Evolutionary conservation across 805 yeast genomes (phyloP).

Genomic region (Ascoidea asiatica): DNA sequence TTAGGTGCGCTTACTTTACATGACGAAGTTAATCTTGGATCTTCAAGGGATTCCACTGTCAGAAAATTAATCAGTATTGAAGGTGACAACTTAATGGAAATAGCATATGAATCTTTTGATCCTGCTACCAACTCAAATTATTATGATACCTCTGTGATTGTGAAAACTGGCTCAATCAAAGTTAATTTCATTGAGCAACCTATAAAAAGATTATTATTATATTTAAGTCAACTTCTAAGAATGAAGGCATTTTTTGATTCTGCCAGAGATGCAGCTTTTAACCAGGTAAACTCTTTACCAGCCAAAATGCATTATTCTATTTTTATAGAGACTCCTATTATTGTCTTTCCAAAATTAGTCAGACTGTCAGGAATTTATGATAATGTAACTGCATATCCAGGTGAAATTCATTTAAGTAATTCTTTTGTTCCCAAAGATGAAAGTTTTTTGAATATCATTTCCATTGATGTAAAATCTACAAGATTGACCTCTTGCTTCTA

Average conservation of each 20-base stretch:
- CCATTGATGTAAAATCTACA: conserved; percentile 62
- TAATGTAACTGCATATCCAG: conserved; percentile 56
- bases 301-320: conserved; percentile 59
- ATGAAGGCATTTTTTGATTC: conserved; percentile 86
- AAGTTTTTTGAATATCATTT: conserved; percentile 36
- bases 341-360: conserved; percentile 57
- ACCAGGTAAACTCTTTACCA: conserved; percentile 60
- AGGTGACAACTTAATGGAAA: conserved; percentile 69
- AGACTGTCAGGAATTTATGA: conserved; percentile 34
- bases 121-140: conserved; percentile 27
- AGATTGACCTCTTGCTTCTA: conserved; percentile 50
- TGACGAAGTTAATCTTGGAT: conserved; percentile 61
- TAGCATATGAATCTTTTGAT: conserved; percentile 74
- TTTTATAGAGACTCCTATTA: conserved; percentile 64
- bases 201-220: conserved; percentile 49
- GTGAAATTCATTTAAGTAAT: conserved; percentile 68
- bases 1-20: conserved; percentile 69
- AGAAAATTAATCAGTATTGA: conserved; percentile 66
- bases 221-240: conserved; percentile 57
- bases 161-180: conserved; percentile 63
- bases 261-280: conserved; percentile 79
- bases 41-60: conserved; percentile 42
- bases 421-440: conserved; percentile 25
- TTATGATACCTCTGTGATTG: conserved; percentile 43
- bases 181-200: conserved; percentile 77